Base-by-base conservation (phyloP, 2,329 filamentous ascomycete genomes). In the Colletotrichum kahawae region DNA sequence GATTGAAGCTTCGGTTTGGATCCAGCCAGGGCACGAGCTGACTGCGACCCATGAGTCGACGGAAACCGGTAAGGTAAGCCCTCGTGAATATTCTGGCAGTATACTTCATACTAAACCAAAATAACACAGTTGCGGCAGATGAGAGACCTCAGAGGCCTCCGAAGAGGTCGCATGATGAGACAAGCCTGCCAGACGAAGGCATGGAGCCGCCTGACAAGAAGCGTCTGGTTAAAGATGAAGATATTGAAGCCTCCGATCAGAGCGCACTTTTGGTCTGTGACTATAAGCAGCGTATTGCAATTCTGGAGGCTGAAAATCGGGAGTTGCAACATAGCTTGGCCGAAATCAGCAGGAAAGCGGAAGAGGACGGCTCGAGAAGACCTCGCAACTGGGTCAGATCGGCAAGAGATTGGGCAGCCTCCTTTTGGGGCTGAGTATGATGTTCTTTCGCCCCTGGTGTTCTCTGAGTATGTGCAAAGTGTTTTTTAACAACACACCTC, bases 1-100 rank as follows among this genome's bases (percentile, higher is more conserved):
- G 43, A 51, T 51, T 7, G 43, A 51, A 7, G 43, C 43, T 2
- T 51, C 43, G 3, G n/a, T 51, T 51, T 51, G 43, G 43, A 51
- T 51, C n/a, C 43, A 51, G n/a, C 43, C 43, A 21, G 43, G 43
- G 5, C 43, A 51, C 13, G 43, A 51, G 4, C 18, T 2, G 0
- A 13, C 0, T 4, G n/a, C n/a, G 2, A 21, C 43, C 2, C 6
- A 21, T 10, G n/a, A 51, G 13, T 21, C 38, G 0, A 48, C 0
- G 0, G 38, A 48, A 48, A 1, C 38, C 5, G 9, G 18, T 43
- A 3, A 43, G 9, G 18, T 43, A 3, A 43, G 38, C 10, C 5
- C 1, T 43, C 1, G 38, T 9, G 0, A 12, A 43, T 2, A 43
- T 6, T 1, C 5, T n/a, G 38, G 3, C 1, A 43, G 10, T n/a